These are phyloP conservation scores for Mallotus japonicus DNA, from an alignment of 441 rosid species.

Conservation along the genomic window DNA sequence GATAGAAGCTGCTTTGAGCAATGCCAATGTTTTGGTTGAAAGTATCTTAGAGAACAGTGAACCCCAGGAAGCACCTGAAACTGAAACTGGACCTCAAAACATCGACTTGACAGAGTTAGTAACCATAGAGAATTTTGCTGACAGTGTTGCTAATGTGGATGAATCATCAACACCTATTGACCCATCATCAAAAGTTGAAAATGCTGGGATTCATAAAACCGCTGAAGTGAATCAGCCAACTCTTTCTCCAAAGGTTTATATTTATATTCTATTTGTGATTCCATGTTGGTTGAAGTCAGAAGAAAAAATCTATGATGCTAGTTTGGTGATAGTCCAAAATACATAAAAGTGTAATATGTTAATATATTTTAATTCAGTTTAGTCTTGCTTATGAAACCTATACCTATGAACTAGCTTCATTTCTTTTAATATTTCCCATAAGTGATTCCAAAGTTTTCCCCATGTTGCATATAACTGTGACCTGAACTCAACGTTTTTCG, in stretches of 20 bases:
- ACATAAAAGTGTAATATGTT: not conserved
- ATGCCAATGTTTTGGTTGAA: conserved; percentile 26
- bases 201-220: conserved; percentile 17
- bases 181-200: conserved; percentile 16
- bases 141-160: conserved; percentile 20
- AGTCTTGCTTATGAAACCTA: not conserved
- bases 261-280: conserved; percentile 5
- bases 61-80: conserved; percentile 29
- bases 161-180: conserved; percentile 24
- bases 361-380: not conserved
- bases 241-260: conserved; percentile 39
- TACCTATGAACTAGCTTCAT: too few relatives aligned
- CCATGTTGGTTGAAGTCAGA: not conserved
- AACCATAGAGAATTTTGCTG: conserved; percentile 20
- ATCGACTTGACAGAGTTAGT: conserved; percentile 21
- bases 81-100: conserved; percentile 22
- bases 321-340: not conserved
- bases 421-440: too few relatives aligned
- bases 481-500: conserved; percentile 5
- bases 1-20: conserved; percentile 22
- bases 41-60: conserved; percentile 23
- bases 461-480: too few relatives aligned
- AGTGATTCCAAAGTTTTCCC: too few relatives aligned
- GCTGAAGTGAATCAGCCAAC: conserved; percentile 14
- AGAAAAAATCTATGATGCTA: not conserved